Evolutionary conservation across 202 grass and related monocot genomes (phyloP).

Genomic region (Carex arenaria): DNA sequence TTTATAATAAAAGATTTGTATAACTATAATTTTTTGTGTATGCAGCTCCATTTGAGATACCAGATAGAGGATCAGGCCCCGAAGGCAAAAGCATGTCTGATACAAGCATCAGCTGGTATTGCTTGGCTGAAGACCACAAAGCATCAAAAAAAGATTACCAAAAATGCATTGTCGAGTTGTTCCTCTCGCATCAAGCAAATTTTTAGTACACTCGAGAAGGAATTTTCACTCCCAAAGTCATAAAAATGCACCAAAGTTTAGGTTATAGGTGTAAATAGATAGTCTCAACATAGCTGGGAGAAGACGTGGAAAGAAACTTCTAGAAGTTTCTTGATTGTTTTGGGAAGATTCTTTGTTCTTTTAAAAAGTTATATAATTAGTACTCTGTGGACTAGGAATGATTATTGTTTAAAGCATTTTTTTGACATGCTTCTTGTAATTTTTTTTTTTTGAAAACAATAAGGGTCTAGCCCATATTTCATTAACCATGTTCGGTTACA

Average conservation of each 20-base stretch:
- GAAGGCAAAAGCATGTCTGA: slow-evolving; percentile 44
- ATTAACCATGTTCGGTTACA: too few species aligned
- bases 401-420: not conserved
- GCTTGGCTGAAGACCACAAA: slow-evolving; percentile 82
- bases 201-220: slow-evolving; percentile 60
- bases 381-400: not conserved
- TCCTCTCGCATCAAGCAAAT: slow-evolving; percentile 68
- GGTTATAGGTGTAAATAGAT: slow-evolving; percentile 27
- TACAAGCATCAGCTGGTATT: slow-evolving; percentile 61
- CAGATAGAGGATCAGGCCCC: slow-evolving; percentile 45
- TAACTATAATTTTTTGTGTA: not conserved
- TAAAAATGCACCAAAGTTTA: slow-evolving; percentile 11
- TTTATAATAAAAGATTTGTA: not conserved
- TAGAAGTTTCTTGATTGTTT: slow-evolving; percentile 21
- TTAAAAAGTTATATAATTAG: not conserved
- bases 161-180: slow-evolving; percentile 43
- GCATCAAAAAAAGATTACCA: slow-evolving; percentile 64
- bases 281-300: not conserved
- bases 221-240: slow-evolving; percentile 33
- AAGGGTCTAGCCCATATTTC: too few species aligned
- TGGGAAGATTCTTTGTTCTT: not conserved
- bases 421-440: slow-evolving; percentile 10
- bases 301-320: not conserved
- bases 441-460: too few species aligned
- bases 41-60: slow-evolving; percentile 78